Evolutionary conservation across 1,284 basidiomycete species (phyloP), one percentile per base, ranked within the genome.

Genomic region (Puccinia hordei): DNA sequence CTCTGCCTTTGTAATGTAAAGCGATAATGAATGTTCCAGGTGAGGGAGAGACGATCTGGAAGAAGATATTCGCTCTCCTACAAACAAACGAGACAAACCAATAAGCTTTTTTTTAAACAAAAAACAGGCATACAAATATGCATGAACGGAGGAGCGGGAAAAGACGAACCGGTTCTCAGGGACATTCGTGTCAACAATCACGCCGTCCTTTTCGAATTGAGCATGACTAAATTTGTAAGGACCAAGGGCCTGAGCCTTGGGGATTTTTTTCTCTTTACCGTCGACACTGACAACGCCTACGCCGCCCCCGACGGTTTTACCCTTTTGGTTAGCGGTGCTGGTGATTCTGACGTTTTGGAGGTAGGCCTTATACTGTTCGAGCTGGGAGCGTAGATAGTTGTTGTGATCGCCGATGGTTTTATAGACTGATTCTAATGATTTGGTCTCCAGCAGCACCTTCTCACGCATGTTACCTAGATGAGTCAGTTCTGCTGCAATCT

Each of bases 311-410:
- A 93, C 93, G 82, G 93, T 93, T 87, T 94, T 94, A n/a, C 71
- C 80, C 82, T 84, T 84, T 81, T 85, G 84, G 78, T 86, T 86
- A 33, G 84, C 85, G 9, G 85, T 85, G 71, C 85, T 86, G 19
- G 93, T 96, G 83, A 96, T 88, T 44, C 97, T 90, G 35, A 98
- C 96, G 85, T 99, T 99, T 88, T 96, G 94, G 24, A 99, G 89
- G 86, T 99, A 99, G 51, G 94, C 95, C 88, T 99, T 99, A 90
- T 99, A 99, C 87, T 98, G 95, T 87, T 99, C 97, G 82, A 99
- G 89, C 87, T 99, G 97, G 35, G 91, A 91, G 63, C 95, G 90
- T 85, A 99, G 89, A 86, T 99, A 99, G 86, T 93, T 94, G 88
- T 99, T 98, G 88, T 99, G 97, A 86, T 99, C 96, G 86, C 95